Percentiles rank a stretch among this genome's conserved stretches.
Evolutionary conservation across 176 grass and related monocot species (phyloP).

Genomic region (Oryza punctata): DNA sequence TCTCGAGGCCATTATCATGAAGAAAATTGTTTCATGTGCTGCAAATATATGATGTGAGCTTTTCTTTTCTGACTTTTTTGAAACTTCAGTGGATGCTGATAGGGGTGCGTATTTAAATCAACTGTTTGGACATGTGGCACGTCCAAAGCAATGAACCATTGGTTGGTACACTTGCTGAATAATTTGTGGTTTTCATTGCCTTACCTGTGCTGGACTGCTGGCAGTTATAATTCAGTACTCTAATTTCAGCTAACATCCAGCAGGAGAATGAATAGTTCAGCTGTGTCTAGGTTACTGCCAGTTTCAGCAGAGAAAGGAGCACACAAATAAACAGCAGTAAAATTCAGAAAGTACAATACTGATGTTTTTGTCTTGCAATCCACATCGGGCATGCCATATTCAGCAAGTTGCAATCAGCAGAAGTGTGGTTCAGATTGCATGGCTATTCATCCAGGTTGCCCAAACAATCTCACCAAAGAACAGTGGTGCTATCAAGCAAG

Average conservation of each 20-base stretch:
- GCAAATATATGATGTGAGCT: slow-evolving; percentile 1
- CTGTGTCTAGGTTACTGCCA: slow-evolving; percentile 7
- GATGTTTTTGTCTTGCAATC: background rate
- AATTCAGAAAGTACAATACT: background rate
- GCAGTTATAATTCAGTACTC: background rate
- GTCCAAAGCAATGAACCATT: slow-evolving; percentile 1
- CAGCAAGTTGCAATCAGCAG: background rate
- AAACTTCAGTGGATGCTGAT: background rate
- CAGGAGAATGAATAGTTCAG: background rate
- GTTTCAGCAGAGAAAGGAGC: background rate
- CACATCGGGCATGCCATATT: background rate
- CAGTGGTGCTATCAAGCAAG: background rate
- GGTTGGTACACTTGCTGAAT: slow-evolving; percentile 11
- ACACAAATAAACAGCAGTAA: slow-evolving; percentile 14
- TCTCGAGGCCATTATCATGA: background rate
- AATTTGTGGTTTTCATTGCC: background rate
- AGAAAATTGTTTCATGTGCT: slow-evolving; percentile 3
- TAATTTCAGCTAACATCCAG: background rate
- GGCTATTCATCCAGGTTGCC: background rate
- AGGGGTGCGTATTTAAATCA: background rate
- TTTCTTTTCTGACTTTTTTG: background rate
- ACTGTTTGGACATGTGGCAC: slow-evolving; percentile 5
- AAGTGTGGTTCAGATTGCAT: background rate
- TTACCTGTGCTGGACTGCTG: background rate
- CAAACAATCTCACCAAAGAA: background rate